A percentile compares a stretch with the other conserved stretches of the same genome.
These are phyloP conservation scores for Tetrapisispora phaffii DNA, from an alignment of 805 yeast species.

Conservation along the genomic window DNA sequence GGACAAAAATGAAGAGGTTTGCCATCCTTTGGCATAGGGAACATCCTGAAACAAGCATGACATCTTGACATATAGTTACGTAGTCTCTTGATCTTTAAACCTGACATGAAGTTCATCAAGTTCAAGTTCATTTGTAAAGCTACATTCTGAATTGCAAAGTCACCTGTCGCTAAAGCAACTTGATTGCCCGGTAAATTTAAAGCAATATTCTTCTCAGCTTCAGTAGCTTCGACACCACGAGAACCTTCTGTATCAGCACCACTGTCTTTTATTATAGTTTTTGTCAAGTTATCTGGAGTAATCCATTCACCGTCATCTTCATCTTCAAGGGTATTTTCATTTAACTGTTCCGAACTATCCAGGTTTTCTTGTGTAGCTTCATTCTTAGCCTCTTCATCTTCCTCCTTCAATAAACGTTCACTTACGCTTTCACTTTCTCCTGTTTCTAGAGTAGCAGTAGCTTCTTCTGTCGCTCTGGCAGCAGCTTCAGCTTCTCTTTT, in stretches of 20 bases:
- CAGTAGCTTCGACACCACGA: conserved; percentile 30
- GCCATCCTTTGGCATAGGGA: conserved; percentile 70
- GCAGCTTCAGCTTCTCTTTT: conserved; percentile 36
- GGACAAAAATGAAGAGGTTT: conserved; percentile 84
- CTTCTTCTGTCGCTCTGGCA: not conserved
- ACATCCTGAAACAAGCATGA: conserved; percentile 86
- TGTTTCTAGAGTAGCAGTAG: not conserved
- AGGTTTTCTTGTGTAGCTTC: not conserved
- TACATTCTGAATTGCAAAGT: conserved; percentile 95
- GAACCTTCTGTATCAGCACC: conserved; percentile 42
- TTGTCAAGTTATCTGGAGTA: conserved; percentile 72
- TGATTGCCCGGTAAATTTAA: conserved; percentile 35
- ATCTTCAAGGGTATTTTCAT: conserved; percentile 35
- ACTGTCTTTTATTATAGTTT: conserved; percentile 57
- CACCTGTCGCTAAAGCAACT: conserved; percentile 88
- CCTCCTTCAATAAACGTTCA: not conserved
- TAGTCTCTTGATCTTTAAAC: conserved; percentile 73
- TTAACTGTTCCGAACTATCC: conserved; percentile 11
- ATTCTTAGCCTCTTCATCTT: conserved; percentile 1
- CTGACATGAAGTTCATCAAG: conserved; percentile 74
- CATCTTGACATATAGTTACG: conserved; percentile 92
- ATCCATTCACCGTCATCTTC: conserved; percentile 91
- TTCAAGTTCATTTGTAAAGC: conserved; percentile 83
- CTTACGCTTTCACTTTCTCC: not conserved
- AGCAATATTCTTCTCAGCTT: conserved; percentile 15